These are phyloP conservation scores for Caloboletus firmus DNA, from an alignment of 1,284 basidiomycete species.

Conservation along the genomic window DNA sequence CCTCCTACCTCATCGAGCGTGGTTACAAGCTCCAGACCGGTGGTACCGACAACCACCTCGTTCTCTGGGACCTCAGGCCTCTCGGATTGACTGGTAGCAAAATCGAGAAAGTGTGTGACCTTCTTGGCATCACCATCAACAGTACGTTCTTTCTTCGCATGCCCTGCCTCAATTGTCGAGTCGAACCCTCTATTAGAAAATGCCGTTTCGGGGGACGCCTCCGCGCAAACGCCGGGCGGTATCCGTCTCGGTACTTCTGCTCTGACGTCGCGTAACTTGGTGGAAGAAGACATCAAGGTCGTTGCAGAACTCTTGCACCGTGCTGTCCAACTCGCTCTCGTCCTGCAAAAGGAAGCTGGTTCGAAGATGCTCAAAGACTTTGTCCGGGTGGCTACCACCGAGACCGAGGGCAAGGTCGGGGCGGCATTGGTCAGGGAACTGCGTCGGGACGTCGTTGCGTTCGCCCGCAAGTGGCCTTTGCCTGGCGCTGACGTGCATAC, in stretches of 20 bases:
- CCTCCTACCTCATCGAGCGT: slow-evolving; percentile 65
- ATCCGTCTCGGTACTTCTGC: slow-evolving; percentile 96
- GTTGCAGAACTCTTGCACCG: slow-evolving; percentile 94
- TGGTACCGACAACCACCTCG: slow-evolving; percentile 97
- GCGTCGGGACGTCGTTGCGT: slow-evolving; percentile 71
- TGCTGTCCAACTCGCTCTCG: slow-evolving; percentile 83
- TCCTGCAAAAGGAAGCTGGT: slow-evolving; percentile 92
- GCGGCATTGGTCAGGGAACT: slow-evolving; percentile 71
- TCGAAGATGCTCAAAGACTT: slow-evolving; percentile 97
- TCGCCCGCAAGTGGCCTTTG: slow-evolving; percentile 87
- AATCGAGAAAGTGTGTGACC: slow-evolving; percentile 97
- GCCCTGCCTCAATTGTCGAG: not conserved
- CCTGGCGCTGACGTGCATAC: slow-evolving; percentile 81
- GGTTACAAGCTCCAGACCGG: slow-evolving; percentile 97
- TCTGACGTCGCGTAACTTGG: slow-evolving; percentile 93
- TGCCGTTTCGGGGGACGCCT: slow-evolving; percentile 93
- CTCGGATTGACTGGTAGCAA: slow-evolving; percentile 96
- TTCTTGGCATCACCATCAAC: slow-evolving; percentile 95
- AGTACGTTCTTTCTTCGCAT: slow-evolving; percentile 50
- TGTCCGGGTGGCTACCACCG: slow-evolving; percentile 75
- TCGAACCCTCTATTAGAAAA: slow-evolving; percentile 62
- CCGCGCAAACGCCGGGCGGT: slow-evolving; percentile 95
- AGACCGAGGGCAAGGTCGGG: slow-evolving; percentile 72
- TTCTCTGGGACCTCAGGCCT: slow-evolving; percentile 97
- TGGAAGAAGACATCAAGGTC: slow-evolving; percentile 80